Percentiles rank a stretch among this genome's conserved stretches.
Conservation (phyloP, 768 basidiomycete species). For the Boletus barrowsii region DNA sequence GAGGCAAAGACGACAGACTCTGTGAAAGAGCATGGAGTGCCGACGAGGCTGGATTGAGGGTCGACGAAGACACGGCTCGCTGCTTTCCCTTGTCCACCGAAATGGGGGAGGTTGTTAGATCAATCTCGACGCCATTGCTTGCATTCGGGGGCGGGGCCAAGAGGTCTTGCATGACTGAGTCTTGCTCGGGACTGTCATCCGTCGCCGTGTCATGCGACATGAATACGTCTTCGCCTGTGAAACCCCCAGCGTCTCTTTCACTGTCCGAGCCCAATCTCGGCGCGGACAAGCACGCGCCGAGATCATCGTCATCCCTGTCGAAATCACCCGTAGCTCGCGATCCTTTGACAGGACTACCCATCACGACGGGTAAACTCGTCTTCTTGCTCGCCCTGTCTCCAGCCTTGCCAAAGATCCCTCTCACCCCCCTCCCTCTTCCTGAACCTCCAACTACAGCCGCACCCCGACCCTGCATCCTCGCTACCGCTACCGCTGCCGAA, state of each 20-base stretch:
- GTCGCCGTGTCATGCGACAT: not conserved
- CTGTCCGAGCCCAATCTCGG: not conserved
- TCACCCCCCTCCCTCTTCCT: conserved; percentile 8
- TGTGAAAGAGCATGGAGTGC: conserved; percentile 61
- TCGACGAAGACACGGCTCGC: conserved; percentile 12
- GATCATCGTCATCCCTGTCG: not conserved
- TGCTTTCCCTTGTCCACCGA: conserved; percentile 25
- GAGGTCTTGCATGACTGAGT: conserved; percentile 3
- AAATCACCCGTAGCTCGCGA: conserved; percentile 7
- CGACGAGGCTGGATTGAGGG: conserved; percentile 30
- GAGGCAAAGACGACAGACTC: conserved; percentile 53
- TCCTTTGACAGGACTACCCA: conserved; percentile 46
- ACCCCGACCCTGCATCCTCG: conserved; percentile 4
- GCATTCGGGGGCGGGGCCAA: conserved; percentile 5
- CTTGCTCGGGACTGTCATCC: not conserved
- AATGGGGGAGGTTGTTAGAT: conserved; percentile 14
- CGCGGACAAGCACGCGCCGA: no score
- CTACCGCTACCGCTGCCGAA: not conserved
- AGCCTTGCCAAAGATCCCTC: conserved; percentile 22
- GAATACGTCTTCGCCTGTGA: conserved; percentile 5
- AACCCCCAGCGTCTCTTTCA: not conserved
- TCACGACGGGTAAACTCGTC: conserved; percentile 42
- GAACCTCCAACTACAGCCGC: not conserved
- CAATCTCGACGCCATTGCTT: conserved; percentile 4
- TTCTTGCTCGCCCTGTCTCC: conserved; percentile 40